Percentiles rank a stretch among this genome's conserved stretches.
Evolutionary conservation across 306 rosid species (phyloP).

Genomic region (Corylus heterophylla): DNA sequence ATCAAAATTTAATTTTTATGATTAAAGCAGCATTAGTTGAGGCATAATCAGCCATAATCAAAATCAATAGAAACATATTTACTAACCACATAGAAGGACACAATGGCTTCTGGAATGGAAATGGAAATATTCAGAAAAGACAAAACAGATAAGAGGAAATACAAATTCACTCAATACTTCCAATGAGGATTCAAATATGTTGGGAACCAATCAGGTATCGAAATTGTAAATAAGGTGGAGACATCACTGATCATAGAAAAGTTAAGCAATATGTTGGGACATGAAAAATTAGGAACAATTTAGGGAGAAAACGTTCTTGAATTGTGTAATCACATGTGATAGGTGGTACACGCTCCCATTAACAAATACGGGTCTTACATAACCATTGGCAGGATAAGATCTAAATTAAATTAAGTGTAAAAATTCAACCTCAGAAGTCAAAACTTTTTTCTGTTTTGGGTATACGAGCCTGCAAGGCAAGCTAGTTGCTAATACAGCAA

Average conservation of each 20-base stretch:
- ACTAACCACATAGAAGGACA: not conserved
- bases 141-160: not conserved
- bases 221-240: not conserved
- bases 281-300: not conserved
- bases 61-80: not conserved
- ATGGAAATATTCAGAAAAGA: not conserved
- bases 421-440: not conserved
- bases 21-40: not conserved
- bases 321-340: not conserved
- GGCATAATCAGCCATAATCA: not conserved
- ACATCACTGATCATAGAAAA: not conserved
- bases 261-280: not conserved
- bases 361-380: not conserved
- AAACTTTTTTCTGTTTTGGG: not conserved
- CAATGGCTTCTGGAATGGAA: not conserved
- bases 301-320: not conserved
- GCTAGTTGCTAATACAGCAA: not conserved
- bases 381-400: not conserved
- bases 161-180: not conserved
- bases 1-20: not conserved
- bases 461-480: not conserved
- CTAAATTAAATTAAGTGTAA: not conserved
- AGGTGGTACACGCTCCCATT: not conserved
- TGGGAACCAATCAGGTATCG: not conserved
- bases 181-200: not conserved